Conservation (phyloP, 176 grass and related monocot genomes). For the Eragrostis curvula region DNA sequence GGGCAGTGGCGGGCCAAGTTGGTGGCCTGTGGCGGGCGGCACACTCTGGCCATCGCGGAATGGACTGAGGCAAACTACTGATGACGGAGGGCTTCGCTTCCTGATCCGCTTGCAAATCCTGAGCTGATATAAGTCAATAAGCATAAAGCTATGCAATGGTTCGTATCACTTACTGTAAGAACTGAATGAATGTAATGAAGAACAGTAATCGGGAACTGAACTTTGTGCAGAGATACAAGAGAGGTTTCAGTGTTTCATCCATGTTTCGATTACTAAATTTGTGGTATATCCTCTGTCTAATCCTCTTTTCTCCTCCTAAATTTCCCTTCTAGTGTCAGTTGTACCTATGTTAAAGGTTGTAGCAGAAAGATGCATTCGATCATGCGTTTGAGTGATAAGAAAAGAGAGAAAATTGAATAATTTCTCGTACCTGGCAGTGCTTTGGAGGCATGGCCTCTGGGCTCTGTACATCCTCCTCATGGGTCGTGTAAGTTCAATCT, state of each 20-base stretch:
- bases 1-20: constrained; percentile 79
- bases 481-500: too few relatives aligned
- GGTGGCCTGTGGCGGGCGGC: constrained; percentile 93
- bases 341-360: not conserved
- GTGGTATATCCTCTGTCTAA: not conserved
- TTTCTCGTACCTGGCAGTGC: not conserved
- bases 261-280: not conserved
- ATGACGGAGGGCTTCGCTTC: not conserved
- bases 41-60: constrained; percentile 79
- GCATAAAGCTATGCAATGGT: constrained; percentile 29
- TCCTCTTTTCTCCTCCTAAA: not conserved
- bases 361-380: not conserved
- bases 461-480: not conserved
- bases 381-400: not conserved
- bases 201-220: constrained; percentile 25
- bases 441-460: not conserved
- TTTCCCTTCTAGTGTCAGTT: not conserved
- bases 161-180: constrained; percentile 21
- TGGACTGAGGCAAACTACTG: constrained; percentile 60
- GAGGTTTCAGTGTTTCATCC: not conserved
- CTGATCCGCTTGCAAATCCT: not conserved
- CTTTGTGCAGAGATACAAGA: not conserved
- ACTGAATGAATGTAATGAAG: not conserved
- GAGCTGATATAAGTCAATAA: constrained; percentile 29
- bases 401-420: not conserved